A percentile compares a stretch with the other conserved stretches of the same genome.
Conservation (phyloP, 352 stramenopile genomes). For the Pythium dissimile region DNA sequence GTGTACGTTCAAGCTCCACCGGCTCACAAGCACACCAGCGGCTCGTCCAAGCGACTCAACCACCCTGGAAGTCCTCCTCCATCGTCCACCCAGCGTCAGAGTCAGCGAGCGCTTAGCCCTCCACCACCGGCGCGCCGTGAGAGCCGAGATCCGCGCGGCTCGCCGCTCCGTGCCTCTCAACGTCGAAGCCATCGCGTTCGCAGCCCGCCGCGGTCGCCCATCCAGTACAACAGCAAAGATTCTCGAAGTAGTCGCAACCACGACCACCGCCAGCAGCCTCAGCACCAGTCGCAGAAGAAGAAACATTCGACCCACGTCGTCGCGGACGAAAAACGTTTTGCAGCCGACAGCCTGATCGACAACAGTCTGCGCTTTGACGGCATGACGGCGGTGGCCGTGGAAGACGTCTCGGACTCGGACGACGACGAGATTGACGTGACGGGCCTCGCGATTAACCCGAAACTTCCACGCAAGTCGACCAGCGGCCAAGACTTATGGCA, state of each 20-base stretch:
- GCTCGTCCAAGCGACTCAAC: not conserved
- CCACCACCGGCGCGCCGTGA: not conserved
- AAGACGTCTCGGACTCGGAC: conserved; percentile 38
- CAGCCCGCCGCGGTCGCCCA: not conserved
- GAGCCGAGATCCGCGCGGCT: not conserved
- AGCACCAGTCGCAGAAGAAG: not conserved
- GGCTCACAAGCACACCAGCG: conserved; percentile 1
- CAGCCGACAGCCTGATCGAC: conserved; percentile 28
- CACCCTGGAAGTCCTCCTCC: conserved; percentile 4
- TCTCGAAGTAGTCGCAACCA: conserved; percentile 10
- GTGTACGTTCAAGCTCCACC: not conserved
- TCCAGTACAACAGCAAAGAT: not conserved
- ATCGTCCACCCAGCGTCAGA: not conserved
- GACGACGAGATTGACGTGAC: conserved; percentile 70
- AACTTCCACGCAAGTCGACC: conserved; percentile 24
- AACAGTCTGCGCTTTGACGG: conserved; percentile 30
- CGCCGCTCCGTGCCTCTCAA: not conserved
- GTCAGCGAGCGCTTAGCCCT: conserved; percentile 2
- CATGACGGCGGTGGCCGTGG: conserved; percentile 31
- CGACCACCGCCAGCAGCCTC: not conserved
- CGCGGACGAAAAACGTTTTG: conserved; percentile 16
- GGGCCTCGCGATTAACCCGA: conserved; percentile 39
- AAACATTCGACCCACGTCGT: too few species aligned
- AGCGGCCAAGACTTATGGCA: conserved; percentile 66
- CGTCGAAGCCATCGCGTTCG: not conserved